Conservation (phyloP, 2,329 filamentous ascomycete genomes). For the Proliferodiscus dingleyae region DNA sequence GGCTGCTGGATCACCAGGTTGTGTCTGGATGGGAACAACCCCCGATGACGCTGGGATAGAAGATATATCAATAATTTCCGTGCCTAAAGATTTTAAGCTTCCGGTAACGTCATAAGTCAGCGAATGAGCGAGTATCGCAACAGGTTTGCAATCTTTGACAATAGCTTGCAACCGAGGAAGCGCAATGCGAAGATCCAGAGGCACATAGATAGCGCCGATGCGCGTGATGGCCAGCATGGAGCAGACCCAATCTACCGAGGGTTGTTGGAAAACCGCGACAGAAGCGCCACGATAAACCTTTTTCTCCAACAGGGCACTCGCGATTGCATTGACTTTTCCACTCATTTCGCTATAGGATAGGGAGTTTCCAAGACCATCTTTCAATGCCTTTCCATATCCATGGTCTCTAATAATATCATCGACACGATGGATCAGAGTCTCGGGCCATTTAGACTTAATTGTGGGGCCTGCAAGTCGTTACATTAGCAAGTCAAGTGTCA, state of each 20-base stretch:
- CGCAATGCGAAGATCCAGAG: constrained; percentile 36
- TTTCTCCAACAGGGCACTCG: constrained; percentile 23
- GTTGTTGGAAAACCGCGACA: constrained; percentile 39
- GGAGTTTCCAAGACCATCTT: constrained; percentile 5
- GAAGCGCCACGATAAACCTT: constrained; percentile 18
- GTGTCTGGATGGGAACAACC: neutral
- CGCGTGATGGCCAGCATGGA: constrained; percentile 39
- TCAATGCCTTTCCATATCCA: constrained; percentile 6
- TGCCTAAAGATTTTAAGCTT: neutral
- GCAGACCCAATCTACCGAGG: constrained; percentile 33
- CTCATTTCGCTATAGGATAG: neutral
- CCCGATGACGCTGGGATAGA: neutral
- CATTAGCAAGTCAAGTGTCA: neutral
- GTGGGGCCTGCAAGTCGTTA: constrained; percentile 6
- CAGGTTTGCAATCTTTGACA: constrained; percentile 9
- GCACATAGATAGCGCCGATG: constrained; percentile 36
- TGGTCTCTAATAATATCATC: constrained; percentile 10
- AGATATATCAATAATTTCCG: neutral
- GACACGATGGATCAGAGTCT: constrained; percentile 17
- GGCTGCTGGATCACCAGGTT: neutral
- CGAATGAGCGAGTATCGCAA: neutral
- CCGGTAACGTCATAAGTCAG: neutral
- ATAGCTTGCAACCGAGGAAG: constrained; percentile 31
- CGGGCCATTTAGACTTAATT: constrained; percentile 14
- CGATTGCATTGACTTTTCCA: constrained; percentile 32